Base-by-base conservation (phyloP, 805 yeast genomes). In the Huiozyma sinensis region DNA sequence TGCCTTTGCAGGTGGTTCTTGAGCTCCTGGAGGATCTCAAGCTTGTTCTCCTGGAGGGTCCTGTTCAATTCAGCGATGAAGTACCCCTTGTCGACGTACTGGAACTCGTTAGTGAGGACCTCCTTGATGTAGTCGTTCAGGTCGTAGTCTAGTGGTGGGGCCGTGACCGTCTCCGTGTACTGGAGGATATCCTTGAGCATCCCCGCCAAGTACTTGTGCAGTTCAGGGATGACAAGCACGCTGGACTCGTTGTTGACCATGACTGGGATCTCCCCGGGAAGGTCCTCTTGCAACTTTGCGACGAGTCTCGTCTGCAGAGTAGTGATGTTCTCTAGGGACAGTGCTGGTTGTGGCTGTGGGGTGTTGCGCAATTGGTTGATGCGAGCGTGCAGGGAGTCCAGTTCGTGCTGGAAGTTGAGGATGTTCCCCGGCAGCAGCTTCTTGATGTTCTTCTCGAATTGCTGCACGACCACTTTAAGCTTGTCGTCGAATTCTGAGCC, bases 181-280 rank as follows among this genome's bases (percentile, higher is more conserved):
- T 50, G 41, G 1, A 50, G 44, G 28, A 54, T 24, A 17, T 48
- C 48, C 2, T 57, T 47, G 6, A 55, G 39, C 10, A 56, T 24
- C 6, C 48, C 40, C 1, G 53, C 45, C 42, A 61, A 36, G 38
- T 57, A 60, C 12, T 44, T 38, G 42, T 54, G 56, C 42, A 61
- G 34, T 40, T 61, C 66, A 2, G 66, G 66, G 10, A 61, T 53
- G 24, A 61, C 52, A 40, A 59, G 39, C 17, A 60, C 38, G 4
- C 59, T 46, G 0, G 58, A 47, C 24, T 51, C 50, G 28, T 49
- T 52, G 33, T 57, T 48, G 11, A 60, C 45, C 30, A 58, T 52
- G 2, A 61, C 60, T 1, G 65, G 65, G 6, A 62, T 58, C 36
- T 58, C 58, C 7, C 50, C 48, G 1, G 66, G 66, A 38, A 62